Conservation (phyloP, 2,329 filamentous ascomycete species). For the Proliferodiscus dingleyae region DNA sequence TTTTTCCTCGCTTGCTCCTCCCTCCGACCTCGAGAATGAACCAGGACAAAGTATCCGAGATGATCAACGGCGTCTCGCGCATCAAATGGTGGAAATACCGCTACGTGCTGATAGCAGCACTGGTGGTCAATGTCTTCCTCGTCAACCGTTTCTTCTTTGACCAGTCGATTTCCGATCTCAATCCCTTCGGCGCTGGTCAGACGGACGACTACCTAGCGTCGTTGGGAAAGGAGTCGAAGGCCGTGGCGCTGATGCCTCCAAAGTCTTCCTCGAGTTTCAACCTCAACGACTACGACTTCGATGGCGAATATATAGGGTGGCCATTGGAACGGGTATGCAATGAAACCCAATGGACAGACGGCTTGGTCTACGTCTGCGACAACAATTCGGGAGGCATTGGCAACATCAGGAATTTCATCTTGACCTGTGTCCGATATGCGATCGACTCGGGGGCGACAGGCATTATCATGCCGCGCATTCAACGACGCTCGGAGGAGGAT, state of each 20-base stretch:
- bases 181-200: constrained; percentile 9
- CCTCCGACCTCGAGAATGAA: background rate
- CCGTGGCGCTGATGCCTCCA: constrained; percentile 2
- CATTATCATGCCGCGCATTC: constrained; percentile 42
- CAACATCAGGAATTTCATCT: constrained; percentile 47
- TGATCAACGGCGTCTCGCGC: constrained; percentile 21
- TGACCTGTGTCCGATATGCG: constrained; percentile 46
- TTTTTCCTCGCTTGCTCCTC: background rate
- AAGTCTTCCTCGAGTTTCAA: constrained; percentile 13
- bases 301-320: constrained; percentile 36
- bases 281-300: constrained; percentile 32
- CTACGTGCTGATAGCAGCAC: constrained; percentile 17
- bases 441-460: constrained; percentile 44
- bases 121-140: constrained; percentile 21
- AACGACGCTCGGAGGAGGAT: constrained; percentile 38
- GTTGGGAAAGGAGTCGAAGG: background rate
- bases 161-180: constrained; percentile 10
- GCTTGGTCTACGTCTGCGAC: constrained; percentile 44
- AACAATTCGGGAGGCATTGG: constrained; percentile 48
- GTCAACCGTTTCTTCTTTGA: constrained; percentile 24
- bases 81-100: constrained; percentile 26
- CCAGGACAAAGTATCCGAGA: constrained; percentile 16
- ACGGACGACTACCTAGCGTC: background rate
- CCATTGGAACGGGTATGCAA: constrained; percentile 41
- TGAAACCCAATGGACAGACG: constrained; percentile 38